Base-by-base conservation (phyloP, 257 asterid species). In the Solanum habrochaites region DNA sequence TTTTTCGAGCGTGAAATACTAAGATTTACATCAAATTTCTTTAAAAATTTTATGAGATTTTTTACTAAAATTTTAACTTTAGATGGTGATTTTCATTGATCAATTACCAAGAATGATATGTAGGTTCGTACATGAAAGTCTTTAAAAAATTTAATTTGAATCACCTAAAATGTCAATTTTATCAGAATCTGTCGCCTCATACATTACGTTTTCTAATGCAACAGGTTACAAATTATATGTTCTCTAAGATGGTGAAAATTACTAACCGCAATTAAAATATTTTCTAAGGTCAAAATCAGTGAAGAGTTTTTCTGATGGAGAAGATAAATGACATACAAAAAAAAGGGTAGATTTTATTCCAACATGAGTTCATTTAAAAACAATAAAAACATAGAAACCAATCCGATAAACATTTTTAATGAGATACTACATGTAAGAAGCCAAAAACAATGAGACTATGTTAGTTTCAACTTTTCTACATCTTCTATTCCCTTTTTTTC, bases 161-260 rank as follows among this genome's bases (percentile, higher is more conserved):
- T 25, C 11, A n/a, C 7, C 71, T 18, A 25, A 64, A n/a, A n/a
- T 11, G 35, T 25, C 99, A 62, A 97, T 94, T 75, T 90, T 94
- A 86, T 97, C 98, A 32, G 96, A 94, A 83, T 97, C 93, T 87
- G 93, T 91, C 64, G 98, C 96, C 93, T 95, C 99, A 80, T 95
- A 94, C 23, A 92, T 94, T 90, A 60, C 13, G 27, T 60, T 60
- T 21, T 21, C 67, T 58, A 58, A 60, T 60, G 27, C 29, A 60
- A 60, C 14, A 23, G 2, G 67, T 4, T 21, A 60, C 67, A 4
- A 21, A 60, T 9, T 21, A 60, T 62, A 62, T 13, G 32, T 25
- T 64, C 71, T n/a, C 32, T 13, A 25, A 64, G 16, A 64, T 66
- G 5, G 18, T 25, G 8, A 66, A 66, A 25, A 66, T 11, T 66